Evolutionary conservation across 2,329 filamentous ascomycete genomes (phyloP), one percentile per base, ranked within the genome.

Genomic region (Aspergillus fructus): DNA sequence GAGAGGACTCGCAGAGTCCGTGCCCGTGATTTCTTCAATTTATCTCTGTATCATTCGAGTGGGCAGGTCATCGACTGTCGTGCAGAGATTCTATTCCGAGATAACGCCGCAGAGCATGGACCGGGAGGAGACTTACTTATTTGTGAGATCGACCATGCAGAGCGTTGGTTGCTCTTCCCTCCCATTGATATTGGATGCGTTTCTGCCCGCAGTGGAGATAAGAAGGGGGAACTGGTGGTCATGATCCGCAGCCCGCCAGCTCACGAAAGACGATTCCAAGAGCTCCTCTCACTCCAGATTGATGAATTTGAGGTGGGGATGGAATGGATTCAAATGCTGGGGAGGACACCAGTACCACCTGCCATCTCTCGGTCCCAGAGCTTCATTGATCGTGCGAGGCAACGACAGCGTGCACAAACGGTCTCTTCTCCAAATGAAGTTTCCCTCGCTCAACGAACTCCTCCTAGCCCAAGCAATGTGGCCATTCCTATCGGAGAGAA

Each of bases 311-410:
- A 90, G 55, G 86, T 92, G 58, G 86, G 89, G 5, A 78, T 84
- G 15, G 94, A 97, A 74, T 99, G 94, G 94, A 79, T 97, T 39
- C 84, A 89, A 40, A 90, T 97, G 74, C 78, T 97, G n/a, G 85
- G 86, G n/a, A 74, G 83, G 30, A 78, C 79, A 34, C 88, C 88
- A 27, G 76, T 87, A 34, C 86, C 86, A 21, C 86, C 86, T 41
- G 77, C 78, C 40, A 78, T 88, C 30, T 79, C 79, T 54, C 78
- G 81, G 62, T 78, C 79, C 50, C 78, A 80, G 59, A 83, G 80
- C 70, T 83, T 86, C 65, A 71, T 80, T 64, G 73, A 73, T 50
- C 73, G 72, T 47, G 71, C 71, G 30, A 78, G 77, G 59, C 66
- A 74, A 37, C 66, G 70, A 63, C 62, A 71, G 61, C 59, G 66